Evolutionary conservation across 78 protist species (phyloP), one percentile per base, ranked within the genome.

Genomic region (Cyanophora paradoxa): DNA sequence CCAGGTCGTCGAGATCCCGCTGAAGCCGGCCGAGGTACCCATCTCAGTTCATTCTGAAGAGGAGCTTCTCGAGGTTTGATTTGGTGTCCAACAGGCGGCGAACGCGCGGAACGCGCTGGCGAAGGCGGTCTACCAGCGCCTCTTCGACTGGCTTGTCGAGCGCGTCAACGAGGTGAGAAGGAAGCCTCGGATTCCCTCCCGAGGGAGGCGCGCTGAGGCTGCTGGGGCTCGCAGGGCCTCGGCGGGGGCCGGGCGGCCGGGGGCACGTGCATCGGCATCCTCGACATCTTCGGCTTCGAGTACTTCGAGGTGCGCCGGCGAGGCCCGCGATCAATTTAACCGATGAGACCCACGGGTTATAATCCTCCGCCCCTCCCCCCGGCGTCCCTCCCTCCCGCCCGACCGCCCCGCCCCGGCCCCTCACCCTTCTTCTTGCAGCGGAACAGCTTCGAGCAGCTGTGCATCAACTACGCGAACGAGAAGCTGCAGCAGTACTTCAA

Each of bases 211-310:
- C n/a, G n/a, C n/a, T n/a, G n/a, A n/a, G n/a, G n/a, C n/a, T n/a
- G n/a, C n/a, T n/a, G n/a, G n/a, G n/a, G n/a, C n/a, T n/a, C n/a
- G n/a, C n/a, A n/a, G n/a, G n/a, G n/a, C n/a, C n/a, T n/a, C n/a
- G n/a, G n/a, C n/a, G n/a, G n/a, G n/a, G n/a, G n/a, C 13, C 52
- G 52, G 13, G 52, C 52, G 16, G 26, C 37, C 16, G 26, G 30
- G 41, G n/a, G 24, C 30, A 69, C 76, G 20, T 85, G 78, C 63
- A 86, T 88, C 62, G 94, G 95, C 63, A 82, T 91, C 36, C 77
- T 91, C 57, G 95, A 91, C 77, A 91, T 91, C 59, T 88, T 86
- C 58, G 95, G 95, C 66, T 91, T 91, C 63, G 95, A 91, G 66
- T 84, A 78, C 77, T 89, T 89, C 78, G 73, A 61, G 63, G 66